Evolutionary conservation across 1,284 basidiomycete genomes (phyloP).

Genomic region (Ustilago xerochloae): DNA sequence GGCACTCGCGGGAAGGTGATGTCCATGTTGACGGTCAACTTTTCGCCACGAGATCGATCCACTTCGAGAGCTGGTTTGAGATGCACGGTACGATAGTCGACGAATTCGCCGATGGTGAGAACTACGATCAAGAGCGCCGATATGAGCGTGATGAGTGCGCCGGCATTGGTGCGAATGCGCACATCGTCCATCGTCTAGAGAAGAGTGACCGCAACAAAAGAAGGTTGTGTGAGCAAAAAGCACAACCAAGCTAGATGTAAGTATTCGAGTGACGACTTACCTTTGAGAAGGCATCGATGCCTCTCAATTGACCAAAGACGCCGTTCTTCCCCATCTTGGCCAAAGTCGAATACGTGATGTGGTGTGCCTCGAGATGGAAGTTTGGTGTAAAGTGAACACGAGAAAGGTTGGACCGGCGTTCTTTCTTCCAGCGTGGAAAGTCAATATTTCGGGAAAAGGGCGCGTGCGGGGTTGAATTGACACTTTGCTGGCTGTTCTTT

Average conservation of each 20-base stretch:
- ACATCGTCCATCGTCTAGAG: constrained; percentile 67
- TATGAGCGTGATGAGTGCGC: constrained; percentile 79
- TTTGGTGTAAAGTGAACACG: background rate
- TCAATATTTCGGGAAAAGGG: too few species aligned
- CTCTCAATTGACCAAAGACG: constrained; percentile 62
- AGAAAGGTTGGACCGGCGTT: background rate
- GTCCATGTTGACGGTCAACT: constrained; percentile 89
- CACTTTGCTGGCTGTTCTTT: too few species aligned
- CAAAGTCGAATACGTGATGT: background rate
- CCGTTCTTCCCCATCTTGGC: constrained; percentile 56
- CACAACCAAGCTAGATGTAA: background rate
- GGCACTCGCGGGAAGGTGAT: constrained; percentile 96
- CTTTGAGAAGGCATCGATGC: constrained; percentile 97
- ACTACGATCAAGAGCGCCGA: constrained; percentile 90
- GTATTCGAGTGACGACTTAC: constrained; percentile 70
- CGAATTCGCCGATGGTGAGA: constrained; percentile 90
- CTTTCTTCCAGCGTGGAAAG: constrained; percentile 39
- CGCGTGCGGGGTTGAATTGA: too few species aligned
- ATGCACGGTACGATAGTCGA: constrained; percentile 89
- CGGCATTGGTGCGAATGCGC: constrained; percentile 65
- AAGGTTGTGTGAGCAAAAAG: constrained; percentile 1
- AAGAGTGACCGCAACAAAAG: background rate
- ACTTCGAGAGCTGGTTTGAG: constrained; percentile 69
- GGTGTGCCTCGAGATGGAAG: background rate
- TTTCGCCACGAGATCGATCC: constrained; percentile 93